Base-by-base conservation (phyloP, 257 asterid species). In the Gardenia jasminoides region DNA sequence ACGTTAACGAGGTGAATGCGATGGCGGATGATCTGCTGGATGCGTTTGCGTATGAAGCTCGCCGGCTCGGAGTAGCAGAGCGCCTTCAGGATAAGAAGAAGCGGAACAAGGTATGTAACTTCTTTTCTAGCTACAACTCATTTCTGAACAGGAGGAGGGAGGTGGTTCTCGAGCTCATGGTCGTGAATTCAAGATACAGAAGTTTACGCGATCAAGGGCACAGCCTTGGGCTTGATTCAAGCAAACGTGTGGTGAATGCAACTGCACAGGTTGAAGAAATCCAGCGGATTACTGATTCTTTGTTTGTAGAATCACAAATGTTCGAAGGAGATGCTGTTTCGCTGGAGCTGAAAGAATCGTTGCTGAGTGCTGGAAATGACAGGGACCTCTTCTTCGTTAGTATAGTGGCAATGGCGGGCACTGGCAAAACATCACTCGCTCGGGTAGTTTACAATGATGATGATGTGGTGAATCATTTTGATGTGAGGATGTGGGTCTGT, bases 401-500 rank as follows among this genome's bases (percentile, higher is more conserved):
- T 44, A 74, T 80, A 2, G 72, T 80, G 1, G 84, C 81, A 0
- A 68, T 74, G 82, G 79, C 44, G 24, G 77, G 77, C 68, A 8
- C 28, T 9, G 84, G 82, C 10, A 80, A 83, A 77, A 78, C 80
- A 13, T 64, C 78, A 0, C 4, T 84, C 6, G 84, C 80, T 3
- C 46, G 65, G 46, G 39, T 22, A 22, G 46, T 78, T 3, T 84
- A 72, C n/a, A 67, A 69, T 15, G 78, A 77, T 43, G 71, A n/a
- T 15, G 15, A 59, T 22, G 73, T 80, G 30, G 36, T 47, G 20
- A 7, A 30, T 13, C 17, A 68, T 3, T 84, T 80, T 24, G 79
- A 80, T 48, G 44, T 78, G 62, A 74, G 80, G 36, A 52, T 84
- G 17, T 84, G 84, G 87, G 48, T 80, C 31, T 58, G 71, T 5